Conservation (phyloP, 345 rosid genomes). For the Triadica sebifera region DNA sequence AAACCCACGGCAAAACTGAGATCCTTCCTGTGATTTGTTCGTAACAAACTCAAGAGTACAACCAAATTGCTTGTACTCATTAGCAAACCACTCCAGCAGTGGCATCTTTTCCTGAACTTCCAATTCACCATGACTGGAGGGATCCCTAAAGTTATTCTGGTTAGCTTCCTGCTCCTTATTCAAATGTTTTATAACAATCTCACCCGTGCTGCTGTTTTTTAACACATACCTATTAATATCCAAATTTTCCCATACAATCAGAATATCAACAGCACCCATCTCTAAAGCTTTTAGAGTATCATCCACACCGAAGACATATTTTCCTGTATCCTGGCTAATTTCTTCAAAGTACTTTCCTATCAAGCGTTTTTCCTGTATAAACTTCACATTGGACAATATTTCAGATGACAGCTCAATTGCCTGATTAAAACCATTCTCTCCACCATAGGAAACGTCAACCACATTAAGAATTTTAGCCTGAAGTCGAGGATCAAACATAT, state of each 20-base stretch:
- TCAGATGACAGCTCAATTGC: constrained; percentile 90
- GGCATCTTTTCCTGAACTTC: constrained; percentile 78
- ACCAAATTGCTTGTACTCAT: constrained; percentile 80
- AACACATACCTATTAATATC: constrained; percentile 67
- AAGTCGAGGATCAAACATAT: constrained; percentile 92
- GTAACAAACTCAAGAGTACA: constrained; percentile 84
- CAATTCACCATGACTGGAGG: constrained; percentile 53
- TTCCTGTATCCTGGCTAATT: constrained; percentile 91
- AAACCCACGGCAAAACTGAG: constrained; percentile 90
- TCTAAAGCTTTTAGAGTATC: constrained; percentile 83
- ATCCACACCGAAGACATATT: constrained; percentile 81
- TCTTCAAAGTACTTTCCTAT: constrained; percentile 94
- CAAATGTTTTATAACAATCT: constrained; percentile 58
- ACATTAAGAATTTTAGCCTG: constrained; percentile 90
- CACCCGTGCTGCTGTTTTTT: constrained; percentile 62
- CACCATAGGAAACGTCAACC: constrained; percentile 92
- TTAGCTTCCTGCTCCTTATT: constrained; percentile 78
- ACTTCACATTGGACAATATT: constrained; percentile 83
- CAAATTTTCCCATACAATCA: constrained; percentile 90
- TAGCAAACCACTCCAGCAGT: constrained; percentile 88
- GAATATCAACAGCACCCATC: constrained; percentile 90
- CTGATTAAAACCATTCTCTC: constrained; percentile 90
- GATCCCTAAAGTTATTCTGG: constrained; percentile 69
- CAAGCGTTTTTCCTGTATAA: constrained; percentile 87
- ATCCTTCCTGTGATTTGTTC: constrained; percentile 91